Percentiles rank a stretch among this genome's conserved stretches.
These are phyloP conservation scores for Linaria vulgaris DNA, from an alignment of 257 asterid genomes.

Conservation along the genomic window DNA sequence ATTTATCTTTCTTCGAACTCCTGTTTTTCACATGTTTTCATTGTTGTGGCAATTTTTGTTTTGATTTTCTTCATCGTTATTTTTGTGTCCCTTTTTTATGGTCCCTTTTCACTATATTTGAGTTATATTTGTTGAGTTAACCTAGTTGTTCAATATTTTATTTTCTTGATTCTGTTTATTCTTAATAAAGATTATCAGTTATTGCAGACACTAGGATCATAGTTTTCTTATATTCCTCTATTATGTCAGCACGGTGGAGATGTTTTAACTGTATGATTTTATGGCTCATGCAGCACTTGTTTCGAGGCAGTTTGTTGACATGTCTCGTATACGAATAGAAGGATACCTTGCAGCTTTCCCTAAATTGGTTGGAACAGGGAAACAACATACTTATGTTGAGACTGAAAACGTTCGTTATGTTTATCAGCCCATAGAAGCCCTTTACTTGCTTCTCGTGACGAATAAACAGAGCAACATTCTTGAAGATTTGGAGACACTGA, in stretches of 20 bases:
- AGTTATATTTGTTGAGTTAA: neutral
- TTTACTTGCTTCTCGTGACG: slow-evolving; percentile 89
- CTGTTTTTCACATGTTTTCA: neutral
- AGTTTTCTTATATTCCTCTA: neutral
- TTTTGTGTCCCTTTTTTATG: neutral
- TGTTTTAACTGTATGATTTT: slow-evolving; percentile 26
- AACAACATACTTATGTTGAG: slow-evolving; percentile 88
- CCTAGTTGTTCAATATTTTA: neutral
- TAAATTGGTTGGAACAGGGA: slow-evolving; percentile 87
- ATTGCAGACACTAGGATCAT: neutral
- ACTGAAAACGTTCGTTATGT: slow-evolving; percentile 95
- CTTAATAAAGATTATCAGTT: neutral
- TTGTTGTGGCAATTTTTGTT: neutral
- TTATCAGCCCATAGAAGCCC: slow-evolving; percentile 85
- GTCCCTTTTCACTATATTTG: neutral
- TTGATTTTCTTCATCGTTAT: neutral
- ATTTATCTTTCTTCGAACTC: neutral
- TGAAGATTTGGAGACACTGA: slow-evolving; percentile 85
- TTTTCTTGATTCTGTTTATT: neutral
- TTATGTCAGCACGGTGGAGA: too few species aligned
- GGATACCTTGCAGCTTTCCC: slow-evolving; percentile 98
- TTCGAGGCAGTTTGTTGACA: slow-evolving; percentile 94
- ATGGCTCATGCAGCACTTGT: slow-evolving; percentile 65
- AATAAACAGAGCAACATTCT: slow-evolving; percentile 95
- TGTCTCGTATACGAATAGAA: slow-evolving; percentile 94